Evolutionary conservation across 169 alveolate species (phyloP).

Genomic region (Plasmodium gonderi): DNA sequence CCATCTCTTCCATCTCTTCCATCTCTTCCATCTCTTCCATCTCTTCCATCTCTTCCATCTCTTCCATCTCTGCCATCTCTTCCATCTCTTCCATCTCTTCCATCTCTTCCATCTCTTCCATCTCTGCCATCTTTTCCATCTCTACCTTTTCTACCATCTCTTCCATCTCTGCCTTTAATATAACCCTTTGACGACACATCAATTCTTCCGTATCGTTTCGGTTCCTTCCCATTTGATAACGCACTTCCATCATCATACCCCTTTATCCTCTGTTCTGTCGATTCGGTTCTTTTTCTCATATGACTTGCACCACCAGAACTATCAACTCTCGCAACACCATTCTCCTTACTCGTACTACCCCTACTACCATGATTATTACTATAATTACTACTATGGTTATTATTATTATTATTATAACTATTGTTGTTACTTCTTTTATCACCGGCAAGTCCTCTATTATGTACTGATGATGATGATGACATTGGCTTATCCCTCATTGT

Average conservation of each 20-base stretch:
- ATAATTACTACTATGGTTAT: neutral
- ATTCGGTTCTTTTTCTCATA: constrained; percentile 9
- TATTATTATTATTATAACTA: neutral
- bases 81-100: too few species aligned
- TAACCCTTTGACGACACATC: neutral
- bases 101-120: neutral
- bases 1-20: too few species aligned
- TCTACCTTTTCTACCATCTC: neutral
- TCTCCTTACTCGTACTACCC: neutral
- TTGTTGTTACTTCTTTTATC: constrained; percentile 1
- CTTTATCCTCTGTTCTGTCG: neutral
- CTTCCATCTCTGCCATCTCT: too few species aligned
- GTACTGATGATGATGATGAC: neutral
- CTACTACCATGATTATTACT: neutral
- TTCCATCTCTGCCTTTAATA: neutral
- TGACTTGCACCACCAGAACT: constrained; percentile 7
- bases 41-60: too few species aligned
- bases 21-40: too few species aligned
- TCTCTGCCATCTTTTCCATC: neutral
- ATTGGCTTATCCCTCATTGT: neutral
- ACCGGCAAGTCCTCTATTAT: neutral
- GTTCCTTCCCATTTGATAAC: neutral
- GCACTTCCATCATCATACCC: neutral
- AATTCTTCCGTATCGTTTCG: neutral
- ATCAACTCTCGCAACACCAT: neutral